Conservation (phyloP, 2,329 filamentous ascomycete species). For the Lachnellula occidentalis region DNA sequence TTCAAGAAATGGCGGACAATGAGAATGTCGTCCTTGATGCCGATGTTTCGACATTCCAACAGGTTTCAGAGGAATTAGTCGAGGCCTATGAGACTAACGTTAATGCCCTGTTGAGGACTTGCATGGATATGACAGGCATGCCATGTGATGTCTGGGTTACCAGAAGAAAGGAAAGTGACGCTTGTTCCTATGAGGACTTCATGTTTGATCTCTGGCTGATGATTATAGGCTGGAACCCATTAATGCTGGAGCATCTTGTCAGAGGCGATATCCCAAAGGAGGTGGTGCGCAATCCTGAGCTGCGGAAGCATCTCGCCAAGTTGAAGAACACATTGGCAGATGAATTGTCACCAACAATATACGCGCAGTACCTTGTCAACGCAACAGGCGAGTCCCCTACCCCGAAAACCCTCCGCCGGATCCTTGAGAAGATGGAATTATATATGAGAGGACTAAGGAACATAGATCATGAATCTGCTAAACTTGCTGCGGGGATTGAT, state of each 20-base stretch:
- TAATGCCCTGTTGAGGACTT: background rate
- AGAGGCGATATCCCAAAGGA: background rate
- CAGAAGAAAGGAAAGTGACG: background rate
- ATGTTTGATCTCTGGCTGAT: background rate
- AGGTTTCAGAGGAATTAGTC: background rate
- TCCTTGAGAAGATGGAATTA: background rate
- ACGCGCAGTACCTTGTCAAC: background rate
- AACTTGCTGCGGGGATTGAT: background rate
- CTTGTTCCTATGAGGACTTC: background rate
- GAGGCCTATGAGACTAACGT: background rate
- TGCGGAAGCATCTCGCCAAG: background rate
- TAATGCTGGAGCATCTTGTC: background rate
- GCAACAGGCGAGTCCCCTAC: background rate
- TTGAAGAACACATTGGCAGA: background rate
- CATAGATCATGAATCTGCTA: background rate
- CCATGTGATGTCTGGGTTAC: background rate
- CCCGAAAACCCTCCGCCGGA: background rate
- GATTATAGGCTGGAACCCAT: background rate
- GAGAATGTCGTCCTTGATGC: too few species aligned
- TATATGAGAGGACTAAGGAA: background rate
- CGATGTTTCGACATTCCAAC: too few species aligned
- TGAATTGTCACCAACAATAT: background rate
- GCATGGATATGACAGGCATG: background rate
- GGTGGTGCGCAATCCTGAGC: background rate
- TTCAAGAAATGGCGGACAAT: too few species aligned